Conservation (phyloP, 495 filamentous ascomycete species). For the Thermothielavioides terrestris region DNA sequence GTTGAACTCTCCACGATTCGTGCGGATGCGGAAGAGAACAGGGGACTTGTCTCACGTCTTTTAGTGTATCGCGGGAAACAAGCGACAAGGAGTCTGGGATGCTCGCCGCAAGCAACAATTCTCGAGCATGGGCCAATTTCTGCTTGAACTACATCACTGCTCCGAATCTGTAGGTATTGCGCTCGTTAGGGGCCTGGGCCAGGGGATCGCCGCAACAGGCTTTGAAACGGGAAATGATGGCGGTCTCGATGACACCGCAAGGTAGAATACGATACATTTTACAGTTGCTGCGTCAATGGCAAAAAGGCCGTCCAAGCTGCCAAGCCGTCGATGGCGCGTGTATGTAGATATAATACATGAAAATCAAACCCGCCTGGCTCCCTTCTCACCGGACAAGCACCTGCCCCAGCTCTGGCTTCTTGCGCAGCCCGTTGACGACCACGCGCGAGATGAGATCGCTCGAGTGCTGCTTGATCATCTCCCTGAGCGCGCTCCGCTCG, state of each 20-base stretch:
- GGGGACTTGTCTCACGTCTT: too few species aligned
- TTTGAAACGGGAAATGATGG: too few species aligned
- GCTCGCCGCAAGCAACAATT: too few species aligned
- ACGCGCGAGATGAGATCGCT: conserved; percentile 53
- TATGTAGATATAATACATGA: conserved; percentile 7
- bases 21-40: too few species aligned
- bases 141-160: too few species aligned
- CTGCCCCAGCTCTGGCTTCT: conserved; percentile 17
- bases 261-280: conserved; percentile 1
- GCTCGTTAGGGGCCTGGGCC: too few species aligned
- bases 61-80: too few species aligned
- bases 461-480: conserved; percentile 66
- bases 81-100: too few species aligned
- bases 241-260: not conserved
- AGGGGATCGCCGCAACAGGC: too few species aligned
- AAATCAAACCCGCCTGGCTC: not conserved
- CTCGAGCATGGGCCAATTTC: too few species aligned
- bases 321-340: not conserved
- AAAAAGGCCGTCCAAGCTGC: not conserved
- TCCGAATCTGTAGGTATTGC: too few species aligned
- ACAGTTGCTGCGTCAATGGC: not conserved
- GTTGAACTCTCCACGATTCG: too few species aligned
- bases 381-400: conserved; percentile 5
- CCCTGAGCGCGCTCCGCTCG: conserved; percentile 70
- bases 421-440: conserved; percentile 21